Base-by-base conservation (phyloP, 1,139 yeast genomes). In the Kluyveromyces sp. region DNA sequence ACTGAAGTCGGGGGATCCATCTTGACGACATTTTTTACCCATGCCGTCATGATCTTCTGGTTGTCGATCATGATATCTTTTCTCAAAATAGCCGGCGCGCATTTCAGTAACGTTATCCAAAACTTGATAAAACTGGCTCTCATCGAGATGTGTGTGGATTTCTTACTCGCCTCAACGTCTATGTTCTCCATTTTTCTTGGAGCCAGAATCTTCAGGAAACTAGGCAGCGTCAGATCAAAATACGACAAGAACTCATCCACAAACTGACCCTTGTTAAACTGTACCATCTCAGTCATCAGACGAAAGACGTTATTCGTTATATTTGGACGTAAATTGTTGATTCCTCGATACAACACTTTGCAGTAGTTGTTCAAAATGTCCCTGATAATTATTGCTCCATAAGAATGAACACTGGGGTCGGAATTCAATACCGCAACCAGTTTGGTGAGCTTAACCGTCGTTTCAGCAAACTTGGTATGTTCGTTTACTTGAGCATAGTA, bases 331-430 rank as follows among this genome's bases (percentile, higher is more conserved):
- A 73, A 64, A 46, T 78, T 75, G 48, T 73, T 75, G 37, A 88
- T 66, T 19, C 84, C 80, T 54, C 95, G 70, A 62, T 84, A 85
- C 3, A 88, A 67, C 18, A 79, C 74, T 54, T 81, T 83, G 40
- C 74, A 61, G 56, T 83, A 76, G 44, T 71, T 73, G 1, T 71
- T 68, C 16, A 87, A 61, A 8, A 87, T 64, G 17, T 74, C 74
- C 41, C 67, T 70, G 46, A 81, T 74, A 40, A 77, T 62, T 4
- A 66, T 64, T 2, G 65, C 69, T 20, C 72, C 67, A 39, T 54
- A 45, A 19, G 47, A 60, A 41, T 47, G 45, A 26, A 52, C 56
- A 13, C 42, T 47, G 13, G 52, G 37, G 44, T 58, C 52, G n/a
- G 55, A 48, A 33, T 53, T 49, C 13, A 60, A 45, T 2, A 51